Conservation (phyloP, 352 stramenopile species). For the Globisporangium sylvaticum region DNA sequence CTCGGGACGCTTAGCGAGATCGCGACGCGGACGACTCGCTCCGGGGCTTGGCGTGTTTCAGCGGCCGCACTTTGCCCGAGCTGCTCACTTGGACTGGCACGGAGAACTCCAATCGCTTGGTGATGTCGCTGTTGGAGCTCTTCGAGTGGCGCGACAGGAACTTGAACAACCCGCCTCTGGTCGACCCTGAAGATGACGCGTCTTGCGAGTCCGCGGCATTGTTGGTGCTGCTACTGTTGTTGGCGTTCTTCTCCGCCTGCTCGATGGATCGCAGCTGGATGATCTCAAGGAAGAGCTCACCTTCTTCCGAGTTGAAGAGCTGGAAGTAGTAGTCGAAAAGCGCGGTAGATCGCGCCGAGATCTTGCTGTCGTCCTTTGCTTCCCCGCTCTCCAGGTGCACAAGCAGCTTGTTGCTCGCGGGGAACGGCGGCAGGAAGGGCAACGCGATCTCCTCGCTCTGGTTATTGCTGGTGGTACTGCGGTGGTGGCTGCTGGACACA, state of each 20-base stretch:
- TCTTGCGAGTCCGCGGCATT: not conserved
- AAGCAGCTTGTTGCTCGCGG: conserved; percentile 38
- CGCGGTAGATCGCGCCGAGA: conserved; percentile 30
- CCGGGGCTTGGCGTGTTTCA: conserved; percentile 7
- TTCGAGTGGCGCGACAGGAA: conserved; percentile 29
- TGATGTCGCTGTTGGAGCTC: conserved; percentile 17
- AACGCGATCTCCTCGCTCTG: conserved; percentile 13
- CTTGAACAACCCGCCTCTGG: conserved; percentile 28
- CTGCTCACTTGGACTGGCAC: conserved; percentile 41
- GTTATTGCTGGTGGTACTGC: conserved; percentile 4
- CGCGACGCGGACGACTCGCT: not conserved
- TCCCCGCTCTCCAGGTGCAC: conserved; percentile 42
- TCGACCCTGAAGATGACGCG: not conserved
- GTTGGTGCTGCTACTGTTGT: not conserved
- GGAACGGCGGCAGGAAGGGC: conserved; percentile 38
- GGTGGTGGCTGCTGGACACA: not conserved
- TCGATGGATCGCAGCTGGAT: conserved; percentile 27
- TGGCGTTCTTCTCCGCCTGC: conserved; percentile 9
- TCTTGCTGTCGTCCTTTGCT: conserved; percentile 53
- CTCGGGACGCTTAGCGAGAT: too few relatives aligned
- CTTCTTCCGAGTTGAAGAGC: conserved; percentile 60
- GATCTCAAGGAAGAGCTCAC: conserved; percentile 50
- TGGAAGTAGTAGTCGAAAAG: conserved; percentile 68
- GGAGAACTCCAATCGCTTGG: conserved; percentile 52
- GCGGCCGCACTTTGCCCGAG: conserved; percentile 17